These are phyloP conservation scores for Yamadazyma takamatsuzukensis DNA, from an alignment of 805 yeast genomes.

Conservation along the genomic window DNA sequence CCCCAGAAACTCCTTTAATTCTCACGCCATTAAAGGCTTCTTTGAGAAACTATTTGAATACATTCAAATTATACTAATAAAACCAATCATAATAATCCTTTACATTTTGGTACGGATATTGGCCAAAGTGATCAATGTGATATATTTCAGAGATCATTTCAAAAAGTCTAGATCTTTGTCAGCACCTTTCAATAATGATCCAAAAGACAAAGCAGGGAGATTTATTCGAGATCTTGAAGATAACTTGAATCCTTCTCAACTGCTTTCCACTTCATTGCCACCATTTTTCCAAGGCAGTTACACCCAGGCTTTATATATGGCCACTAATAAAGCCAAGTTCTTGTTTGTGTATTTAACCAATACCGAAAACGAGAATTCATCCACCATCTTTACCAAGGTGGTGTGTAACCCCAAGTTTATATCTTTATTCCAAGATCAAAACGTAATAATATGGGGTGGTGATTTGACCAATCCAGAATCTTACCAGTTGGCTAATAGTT, in stretches of 20 bases:
- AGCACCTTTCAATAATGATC: conserved; percentile 32
- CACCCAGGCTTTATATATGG: conserved; percentile 68
- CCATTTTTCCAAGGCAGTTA: conserved; percentile 72
- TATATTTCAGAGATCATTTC: conserved; percentile 22
- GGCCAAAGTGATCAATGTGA: conserved; percentile 18
- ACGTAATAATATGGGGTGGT: conserved; percentile 82
- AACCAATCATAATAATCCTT: conserved; percentile 23
- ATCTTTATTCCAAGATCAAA: conserved; percentile 32
- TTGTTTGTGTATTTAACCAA: conserved; percentile 71
- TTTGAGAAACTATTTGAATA: conserved; percentile 5
- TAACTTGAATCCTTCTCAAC: conserved; percentile 13
- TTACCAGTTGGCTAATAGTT: conserved; percentile 72
- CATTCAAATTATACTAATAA: conserved; percentile 15
- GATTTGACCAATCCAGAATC: conserved; percentile 79
- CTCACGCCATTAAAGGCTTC: conserved; percentile 12
- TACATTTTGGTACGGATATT: conserved; percentile 20
- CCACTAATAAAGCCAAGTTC: conserved; percentile 69
- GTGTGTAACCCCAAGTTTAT: conserved; percentile 50
- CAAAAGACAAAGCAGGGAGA: conserved; percentile 49
- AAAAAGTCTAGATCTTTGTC: conserved; percentile 6
- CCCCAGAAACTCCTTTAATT: conserved; percentile 15
- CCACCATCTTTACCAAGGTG: conserved; percentile 49
- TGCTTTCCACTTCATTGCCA: conserved; percentile 20
- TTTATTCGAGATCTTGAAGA: conserved; percentile 54
- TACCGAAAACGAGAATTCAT: conserved; percentile 62